Base-by-base conservation (phyloP, 345 rosid species). In the Fremontodendron californicum region DNA sequence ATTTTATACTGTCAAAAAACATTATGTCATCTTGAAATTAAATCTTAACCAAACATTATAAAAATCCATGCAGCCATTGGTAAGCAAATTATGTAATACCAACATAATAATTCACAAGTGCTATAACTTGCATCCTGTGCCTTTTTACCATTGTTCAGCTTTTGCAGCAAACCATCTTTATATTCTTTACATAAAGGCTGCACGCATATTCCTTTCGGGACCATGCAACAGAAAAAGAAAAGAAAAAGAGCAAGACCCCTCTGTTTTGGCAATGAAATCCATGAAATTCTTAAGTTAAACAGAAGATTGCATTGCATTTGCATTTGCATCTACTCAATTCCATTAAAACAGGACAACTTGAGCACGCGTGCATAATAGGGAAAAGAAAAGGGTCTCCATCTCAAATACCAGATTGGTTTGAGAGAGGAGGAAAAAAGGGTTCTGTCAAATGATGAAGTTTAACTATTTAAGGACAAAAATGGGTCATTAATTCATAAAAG, bases 151-250 rank as follows among this genome's bases (percentile, higher is more conserved):
- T 23, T 12, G 29, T 33, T 42, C 75, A 73, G 69, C 81, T 79
- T 79, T 73, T 65, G 40, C 76, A 43, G 78, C 71, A 57, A 58
- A 45, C 46, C 78, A 8, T 74, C 73, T 79, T 78, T 75, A 64
- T 39, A 33, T 72, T 49, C 73, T 51, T 67, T 58, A 61, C 31
- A 75, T 8, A 42, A 73, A 75, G 78, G 76, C 61, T 75, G 78
- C 75, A 71, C 58, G 58, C 79, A 60, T 76, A 55, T 84, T 71
- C 55, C 68, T 62, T 57, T 71, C 49, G 78, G 85, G 82, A 79
- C 85, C 82, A 77, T 51, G 60, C 40, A 45, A 0, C 15, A 8
- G 5, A 25, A 3, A 40, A 13, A 45, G 1, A 46, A 16, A 18
- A 21, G 10, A 9, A 31, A 8, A 39, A 11, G 51, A 19, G 7